These are phyloP conservation scores for Jamesozyma rosinii DNA, from an alignment of 805 yeast species.

Conservation along the genomic window DNA sequence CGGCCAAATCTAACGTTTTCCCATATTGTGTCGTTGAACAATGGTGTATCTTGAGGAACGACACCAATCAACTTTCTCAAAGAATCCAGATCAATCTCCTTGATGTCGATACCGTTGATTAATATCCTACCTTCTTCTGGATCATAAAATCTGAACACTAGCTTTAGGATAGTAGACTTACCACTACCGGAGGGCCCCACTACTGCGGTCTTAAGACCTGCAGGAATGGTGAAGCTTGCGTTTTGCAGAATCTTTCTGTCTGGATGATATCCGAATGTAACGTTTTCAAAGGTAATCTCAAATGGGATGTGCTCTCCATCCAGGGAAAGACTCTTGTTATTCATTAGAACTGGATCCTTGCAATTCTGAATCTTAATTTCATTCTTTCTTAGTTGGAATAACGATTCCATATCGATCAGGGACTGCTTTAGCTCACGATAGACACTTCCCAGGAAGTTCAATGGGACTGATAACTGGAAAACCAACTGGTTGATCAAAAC, in stretches of 20 bases:
- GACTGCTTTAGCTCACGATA: slow-evolving; percentile 92
- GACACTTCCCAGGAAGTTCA: slow-evolving; percentile 90
- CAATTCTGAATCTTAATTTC: slow-evolving; percentile 56
- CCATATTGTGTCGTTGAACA: slow-evolving; percentile 80
- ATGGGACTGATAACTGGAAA: slow-evolving; percentile 89
- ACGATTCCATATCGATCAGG: slow-evolving; percentile 87
- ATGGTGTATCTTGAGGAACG: slow-evolving; percentile 95
- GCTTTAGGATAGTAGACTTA: slow-evolving; percentile 76
- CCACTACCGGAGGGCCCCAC: slow-evolving; percentile 98
- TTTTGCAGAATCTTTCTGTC: slow-evolving; percentile 77
- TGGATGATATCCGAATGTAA: slow-evolving; percentile 84
- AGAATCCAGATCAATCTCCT: slow-evolving; percentile 63
- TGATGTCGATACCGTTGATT: slow-evolving; percentile 83
- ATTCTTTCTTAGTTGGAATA: slow-evolving; percentile 75
- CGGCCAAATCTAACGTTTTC: slow-evolving; percentile 86
- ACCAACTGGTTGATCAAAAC: slow-evolving; percentile 92
- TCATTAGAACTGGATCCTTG: slow-evolving; percentile 52
- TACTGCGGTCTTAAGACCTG: slow-evolving; percentile 84
- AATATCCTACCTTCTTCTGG: slow-evolving; percentile 65
- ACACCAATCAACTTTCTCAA: slow-evolving; percentile 73
- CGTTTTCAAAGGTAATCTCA: slow-evolving; percentile 81
- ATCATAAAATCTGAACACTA: slow-evolving; percentile 86
- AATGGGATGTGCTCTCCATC: slow-evolving; percentile 39
- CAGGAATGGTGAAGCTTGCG: slow-evolving; percentile 77
- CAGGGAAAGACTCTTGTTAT: not conserved